Base-by-base conservation (phyloP, 2,329 filamentous ascomycete genomes). In the Alternaria sp. region DNA sequence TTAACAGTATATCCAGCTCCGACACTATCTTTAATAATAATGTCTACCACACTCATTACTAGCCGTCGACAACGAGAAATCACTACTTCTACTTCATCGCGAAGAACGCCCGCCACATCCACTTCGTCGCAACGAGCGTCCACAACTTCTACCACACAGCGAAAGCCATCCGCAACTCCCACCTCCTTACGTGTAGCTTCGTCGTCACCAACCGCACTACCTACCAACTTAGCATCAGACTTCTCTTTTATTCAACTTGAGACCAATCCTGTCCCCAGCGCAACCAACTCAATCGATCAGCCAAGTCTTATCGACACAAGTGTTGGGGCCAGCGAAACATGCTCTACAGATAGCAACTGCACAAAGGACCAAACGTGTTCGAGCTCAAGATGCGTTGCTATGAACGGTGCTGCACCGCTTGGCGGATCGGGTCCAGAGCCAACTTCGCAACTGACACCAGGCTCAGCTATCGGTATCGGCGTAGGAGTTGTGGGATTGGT, bases 391-490 rank as follows among this genome's bases (percentile, higher is more conserved):
- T 76, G 73, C 60, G 62, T 58, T 28, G 63, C 52, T 14, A 36
- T 54, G 28, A 64, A 59, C 32, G 65, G 66, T 48, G 63, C 64
- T 47, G 66, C 69, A 22, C 67, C 70, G 14, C 62, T 72, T 55
- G 67, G 65, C 30, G 64, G 62, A 44, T 47, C 62, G n/a, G 59
- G 54, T 16, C 39, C 53, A 34, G 63, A 64, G 32, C 51, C 67
- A 51, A 69, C 64, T 18, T 63, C 65, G 9, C 61, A 57, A 7
- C 51, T 77, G 12, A 68, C 56, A 34, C 69, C 67, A 6, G 65
- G 53, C 9, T 58, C 65, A 22, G 69, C 72, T 7, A 66, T 72
- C 47, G 74, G 70, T 3, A 66, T 78, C 14, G 73, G 70, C 3
- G 65, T 74, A 11, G 74, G 70, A 16, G 67, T 70, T 16, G 66